Conservation (phyloP, 2,329 filamentous ascomycete species). For the Colletotrichum lindemuthianum region DNA sequence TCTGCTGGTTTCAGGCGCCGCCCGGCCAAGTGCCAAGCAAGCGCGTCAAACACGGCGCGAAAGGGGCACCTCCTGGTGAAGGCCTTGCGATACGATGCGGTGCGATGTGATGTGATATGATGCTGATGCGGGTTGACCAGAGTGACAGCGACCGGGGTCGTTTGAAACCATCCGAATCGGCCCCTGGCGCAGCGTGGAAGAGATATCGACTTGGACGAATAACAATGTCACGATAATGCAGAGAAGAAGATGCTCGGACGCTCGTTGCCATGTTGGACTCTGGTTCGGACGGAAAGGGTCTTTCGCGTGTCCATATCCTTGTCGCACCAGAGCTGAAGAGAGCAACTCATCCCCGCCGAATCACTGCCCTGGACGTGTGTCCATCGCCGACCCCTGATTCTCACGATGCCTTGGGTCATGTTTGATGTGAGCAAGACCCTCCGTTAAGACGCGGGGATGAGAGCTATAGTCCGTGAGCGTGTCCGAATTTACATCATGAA, state of each 20-base stretch:
- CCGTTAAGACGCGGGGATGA: slow-evolving; percentile 3
- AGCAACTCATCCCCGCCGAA: neutral
- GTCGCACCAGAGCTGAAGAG: slow-evolving; percentile 13
- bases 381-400: slow-evolving; percentile 12
- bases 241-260: too few species aligned
- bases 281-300: too few species aligned
- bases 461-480: too few species aligned
- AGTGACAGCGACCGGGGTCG: slow-evolving; percentile 23
- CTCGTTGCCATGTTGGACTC: too few species aligned
- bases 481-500: too few species aligned
- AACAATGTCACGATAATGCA: too few species aligned
- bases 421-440: slow-evolving; percentile 26
- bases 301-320: neutral
- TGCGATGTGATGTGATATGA: neutral
- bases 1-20: slow-evolving; percentile 24
- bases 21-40: slow-evolving; percentile 30
- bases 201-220: too few species aligned
- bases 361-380: neutral
- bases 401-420: slow-evolving; percentile 6
- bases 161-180: slow-evolving; percentile 20
- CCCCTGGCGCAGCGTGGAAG: neutral
- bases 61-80: neutral
- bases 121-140: slow-evolving; percentile 12
- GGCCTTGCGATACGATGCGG: too few species aligned
- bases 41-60: slow-evolving; percentile 30